phyloP scores from a whole-genome alignment of 305 asterid species.

The Solanum hybrid region DNA sequence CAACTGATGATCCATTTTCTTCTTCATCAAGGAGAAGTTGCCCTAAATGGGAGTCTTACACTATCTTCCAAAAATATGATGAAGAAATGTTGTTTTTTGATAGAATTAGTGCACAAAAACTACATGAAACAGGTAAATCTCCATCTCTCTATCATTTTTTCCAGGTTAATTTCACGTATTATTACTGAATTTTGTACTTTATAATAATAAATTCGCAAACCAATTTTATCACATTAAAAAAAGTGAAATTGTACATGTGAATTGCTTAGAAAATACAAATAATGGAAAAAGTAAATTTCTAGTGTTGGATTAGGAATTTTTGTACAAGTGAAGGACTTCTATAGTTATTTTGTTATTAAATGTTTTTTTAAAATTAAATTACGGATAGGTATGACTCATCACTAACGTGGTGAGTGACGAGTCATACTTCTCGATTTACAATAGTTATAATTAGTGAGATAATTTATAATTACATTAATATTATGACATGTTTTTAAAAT shows the following conservation, averaged over 20 bases:
- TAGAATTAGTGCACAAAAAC: constrained; percentile 71
- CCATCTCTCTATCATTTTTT: neutral
- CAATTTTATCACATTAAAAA: neutral
- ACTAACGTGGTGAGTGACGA: neutral
- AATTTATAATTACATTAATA: neutral
- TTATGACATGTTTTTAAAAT: neutral
- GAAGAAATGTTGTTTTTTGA: constrained; percentile 90
- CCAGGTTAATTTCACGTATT: neutral
- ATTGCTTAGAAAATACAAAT: neutral
- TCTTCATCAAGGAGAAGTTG: constrained; percentile 90
- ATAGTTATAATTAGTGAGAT: neutral
- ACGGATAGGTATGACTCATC: neutral
- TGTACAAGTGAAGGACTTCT: neutral
- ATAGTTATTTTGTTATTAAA: neutral
- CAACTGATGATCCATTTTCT: constrained; percentile 85
- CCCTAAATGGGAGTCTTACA: constrained; percentile 94
- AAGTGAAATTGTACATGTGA: neutral
- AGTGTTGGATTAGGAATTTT: neutral
- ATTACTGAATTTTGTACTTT: neutral
- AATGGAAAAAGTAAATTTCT: neutral
- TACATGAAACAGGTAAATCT: constrained; percentile 68
- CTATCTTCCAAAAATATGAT: constrained; percentile 88
- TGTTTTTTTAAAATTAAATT: neutral
- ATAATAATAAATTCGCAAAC: neutral
- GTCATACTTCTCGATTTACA: neutral